A percentile compares a stretch with the other conserved stretches of the same genome.
Conservation (phyloP, 305 asterid genomes). For the Euphrasia arctica region DNA sequence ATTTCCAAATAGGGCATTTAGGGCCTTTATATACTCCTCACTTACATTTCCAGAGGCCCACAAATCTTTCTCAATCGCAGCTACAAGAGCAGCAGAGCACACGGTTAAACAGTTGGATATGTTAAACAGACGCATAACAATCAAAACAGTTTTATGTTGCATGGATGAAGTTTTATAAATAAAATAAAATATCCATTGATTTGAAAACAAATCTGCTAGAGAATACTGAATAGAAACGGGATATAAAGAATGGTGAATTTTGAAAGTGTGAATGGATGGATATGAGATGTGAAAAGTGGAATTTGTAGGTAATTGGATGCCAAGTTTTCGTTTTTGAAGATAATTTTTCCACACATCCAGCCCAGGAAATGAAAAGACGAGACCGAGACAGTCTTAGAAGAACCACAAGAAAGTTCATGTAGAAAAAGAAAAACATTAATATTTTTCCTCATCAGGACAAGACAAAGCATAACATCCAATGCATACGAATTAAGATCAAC, state of each 20-base stretch:
- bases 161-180: no score
- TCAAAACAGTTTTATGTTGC: background rate
- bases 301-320: background rate
- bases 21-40: slow-evolving; percentile 93
- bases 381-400: background rate
- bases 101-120: background rate
- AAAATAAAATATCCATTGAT: no score
- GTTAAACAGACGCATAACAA: background rate
- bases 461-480: background rate
- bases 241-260: background rate
- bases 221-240: no score
- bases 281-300: background rate
- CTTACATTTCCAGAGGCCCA: slow-evolving; percentile 95
- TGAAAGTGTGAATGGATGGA: background rate
- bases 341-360: background rate
- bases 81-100: slow-evolving; percentile 36
- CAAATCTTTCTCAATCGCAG: slow-evolving; percentile 83
- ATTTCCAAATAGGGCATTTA: slow-evolving; percentile 90
- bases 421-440: background rate
- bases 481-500: background rate
- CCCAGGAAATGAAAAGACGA: background rate
- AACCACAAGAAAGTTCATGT: background rate
- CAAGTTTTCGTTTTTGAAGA: background rate
- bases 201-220: no score
- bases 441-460: background rate